Evolutionary conservation across 495 filamentous ascomycete species (phyloP).

Genomic region (Penicillium coprophilum): DNA sequence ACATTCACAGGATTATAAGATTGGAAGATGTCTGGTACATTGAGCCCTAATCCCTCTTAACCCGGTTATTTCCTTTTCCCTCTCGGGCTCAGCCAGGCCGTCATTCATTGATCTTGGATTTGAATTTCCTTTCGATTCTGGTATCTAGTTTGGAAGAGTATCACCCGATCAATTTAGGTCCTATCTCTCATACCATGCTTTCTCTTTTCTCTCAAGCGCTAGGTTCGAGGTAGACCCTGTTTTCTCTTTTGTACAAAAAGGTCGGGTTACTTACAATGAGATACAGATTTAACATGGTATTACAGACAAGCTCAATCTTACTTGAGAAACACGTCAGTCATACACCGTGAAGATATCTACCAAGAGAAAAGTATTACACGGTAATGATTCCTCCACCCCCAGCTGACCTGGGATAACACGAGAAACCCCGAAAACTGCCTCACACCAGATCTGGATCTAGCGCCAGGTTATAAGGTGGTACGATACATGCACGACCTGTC

Average conservation of each 20-base stretch:
- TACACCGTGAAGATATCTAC: background rate
- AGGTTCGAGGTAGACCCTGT: background rate
- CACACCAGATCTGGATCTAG: slow-evolving; percentile 3
- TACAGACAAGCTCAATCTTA: background rate
- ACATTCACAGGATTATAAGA: slow-evolving; percentile 6
- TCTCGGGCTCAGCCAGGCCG: slow-evolving; percentile 7
- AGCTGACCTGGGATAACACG: background rate
- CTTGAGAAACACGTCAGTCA: background rate
- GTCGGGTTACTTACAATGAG: background rate
- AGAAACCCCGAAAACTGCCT: background rate
- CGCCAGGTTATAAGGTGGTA: background rate
- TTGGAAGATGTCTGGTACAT: slow-evolving; percentile 18
- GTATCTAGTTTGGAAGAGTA: slow-evolving; percentile 22
- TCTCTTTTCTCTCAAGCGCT: background rate
- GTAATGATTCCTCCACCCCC: background rate
- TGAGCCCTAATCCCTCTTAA: slow-evolving; percentile 2
- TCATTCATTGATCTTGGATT: slow-evolving; percentile 1
- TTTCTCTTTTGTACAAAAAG: background rate
- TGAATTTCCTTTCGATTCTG: slow-evolving; percentile 4
- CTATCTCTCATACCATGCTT: slow-evolving; percentile 6
- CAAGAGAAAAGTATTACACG: background rate
- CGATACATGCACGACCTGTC: background rate
- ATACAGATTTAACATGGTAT: background rate
- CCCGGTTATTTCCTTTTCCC: background rate
- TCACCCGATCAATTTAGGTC: slow-evolving; percentile 17